These are phyloP conservation scores for Penicillium lividum DNA, from an alignment of 495 filamentous ascomycete species.

Conservation along the genomic window DNA sequence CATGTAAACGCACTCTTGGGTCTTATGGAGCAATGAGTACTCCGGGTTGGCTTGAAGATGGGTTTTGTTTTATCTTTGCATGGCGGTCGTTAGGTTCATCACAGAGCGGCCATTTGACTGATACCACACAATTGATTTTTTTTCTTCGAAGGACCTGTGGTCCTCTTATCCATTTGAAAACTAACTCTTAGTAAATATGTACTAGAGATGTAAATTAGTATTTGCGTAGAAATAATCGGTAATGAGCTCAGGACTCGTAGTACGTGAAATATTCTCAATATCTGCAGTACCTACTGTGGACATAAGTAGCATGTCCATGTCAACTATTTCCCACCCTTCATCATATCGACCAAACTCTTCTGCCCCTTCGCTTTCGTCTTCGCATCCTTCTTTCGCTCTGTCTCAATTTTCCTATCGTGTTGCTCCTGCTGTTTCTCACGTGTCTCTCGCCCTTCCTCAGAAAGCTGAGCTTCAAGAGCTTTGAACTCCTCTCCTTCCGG, in stretches of 20 bases:
- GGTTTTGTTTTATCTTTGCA: constrained; percentile 20
- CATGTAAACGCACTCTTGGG: constrained; percentile 15
- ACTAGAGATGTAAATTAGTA: no score
- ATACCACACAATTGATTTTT: constrained; percentile 32
- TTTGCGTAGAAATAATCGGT: no score
- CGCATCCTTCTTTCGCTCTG: constrained; percentile 56
- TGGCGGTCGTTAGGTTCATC: constrained; percentile 24
- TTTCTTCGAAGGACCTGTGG: constrained; percentile 6
- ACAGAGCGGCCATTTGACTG: constrained; percentile 23
- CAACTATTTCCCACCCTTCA: constrained; percentile 24
- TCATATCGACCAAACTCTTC: constrained; percentile 47
- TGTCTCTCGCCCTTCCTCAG: constrained; percentile 67
- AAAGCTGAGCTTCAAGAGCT: constrained; percentile 59
- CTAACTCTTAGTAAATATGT: not conserved
- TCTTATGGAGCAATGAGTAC: constrained; percentile 15
- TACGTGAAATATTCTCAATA: not conserved
- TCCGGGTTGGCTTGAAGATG: constrained; percentile 12
- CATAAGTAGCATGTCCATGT: not conserved
- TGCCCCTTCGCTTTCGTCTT: constrained; percentile 42
- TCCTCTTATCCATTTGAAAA: constrained; percentile 14
- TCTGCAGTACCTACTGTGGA: no score
- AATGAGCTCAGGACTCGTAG: no score
- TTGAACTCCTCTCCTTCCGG: constrained; percentile 67
- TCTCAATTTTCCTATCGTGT: constrained; percentile 67
- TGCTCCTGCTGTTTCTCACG: constrained; percentile 73